Evolutionary conservation across 2,329 filamentous ascomycete species (phyloP), one percentile per base, ranked within the genome.

Genomic region (Verticillium nonalfalfae): DNA sequence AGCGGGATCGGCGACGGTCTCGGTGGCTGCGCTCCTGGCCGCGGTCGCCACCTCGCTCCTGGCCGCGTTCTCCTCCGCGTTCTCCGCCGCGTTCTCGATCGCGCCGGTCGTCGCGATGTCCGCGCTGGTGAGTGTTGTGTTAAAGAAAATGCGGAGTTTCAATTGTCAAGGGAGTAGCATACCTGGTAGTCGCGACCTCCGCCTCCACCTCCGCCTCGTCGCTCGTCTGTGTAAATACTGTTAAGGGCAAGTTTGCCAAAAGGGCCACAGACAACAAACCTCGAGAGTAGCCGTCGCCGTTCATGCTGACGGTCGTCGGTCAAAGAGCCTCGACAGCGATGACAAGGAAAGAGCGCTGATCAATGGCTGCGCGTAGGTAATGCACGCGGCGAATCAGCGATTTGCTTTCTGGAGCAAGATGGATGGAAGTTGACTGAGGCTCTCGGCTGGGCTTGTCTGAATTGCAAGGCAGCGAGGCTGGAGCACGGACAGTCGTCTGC

Each of bases 1-100:
- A 98, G 72, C 94, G 88, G 64, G 93, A 97, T 66, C 94, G 90
- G 76, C 93, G 85, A 70, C 89, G 83, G 60, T 86, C 85, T 67
- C 84, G 75, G 66, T 77, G 73, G 66, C 76, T 72, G 56, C 78
- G 76, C 62, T 78, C 72, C 60, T 74, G 71, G 56, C 67, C 63
- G 35, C 35, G 35, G 3, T 36, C 35, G 13, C 35, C 35, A 36
- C n/a, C n/a, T n/a, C 78, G 76, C 62, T 78, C 72, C 60, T 74
- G 71, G 56, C 67, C 63, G 35, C 35, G 35, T 3, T 36, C 35
- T 3, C 35, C 35, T 58, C 66, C 69, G 57, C 72, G 64, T 59
- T 75, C 74, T 59, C 73, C 69, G 34, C 70, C 70, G 59, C 77
- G 76, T 40, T 70, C 68, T 59, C 73, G 71, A 54, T 76, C 75